Percentiles rank a stretch among this genome's conserved stretches.
Evolutionary conservation across 805 yeast species (phyloP).

Genomic region (Yarrowia porcina): DNA sequence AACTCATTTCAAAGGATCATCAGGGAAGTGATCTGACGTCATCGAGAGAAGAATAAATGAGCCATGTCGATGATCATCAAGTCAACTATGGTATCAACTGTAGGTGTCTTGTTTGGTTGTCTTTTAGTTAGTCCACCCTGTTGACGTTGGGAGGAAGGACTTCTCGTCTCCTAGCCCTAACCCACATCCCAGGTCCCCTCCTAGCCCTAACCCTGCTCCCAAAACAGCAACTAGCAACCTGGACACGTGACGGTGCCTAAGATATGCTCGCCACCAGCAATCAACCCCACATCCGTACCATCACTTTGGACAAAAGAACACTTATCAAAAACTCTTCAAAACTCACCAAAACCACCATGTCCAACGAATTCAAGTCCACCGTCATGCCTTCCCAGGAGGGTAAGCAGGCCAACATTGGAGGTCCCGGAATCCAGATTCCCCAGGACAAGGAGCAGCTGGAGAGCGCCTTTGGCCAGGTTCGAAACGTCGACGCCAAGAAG

Average conservation of each 20-base stretch:
- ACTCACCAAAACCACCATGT: background rate
- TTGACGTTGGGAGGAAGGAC: too few relatives aligned
- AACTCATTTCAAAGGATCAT: too few relatives aligned
- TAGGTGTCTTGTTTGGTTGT: background rate
- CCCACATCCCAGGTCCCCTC: too few relatives aligned
- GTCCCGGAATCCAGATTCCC: conserved; percentile 26
- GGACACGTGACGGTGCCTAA: background rate
- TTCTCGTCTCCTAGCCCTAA: too few relatives aligned
- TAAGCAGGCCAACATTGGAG: conserved; percentile 21
- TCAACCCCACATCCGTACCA: conserved; percentile 10
- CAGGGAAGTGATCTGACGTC: too few relatives aligned
- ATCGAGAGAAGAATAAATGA: too few relatives aligned
- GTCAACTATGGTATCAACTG: too few relatives aligned
- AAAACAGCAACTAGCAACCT: background rate
- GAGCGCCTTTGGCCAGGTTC: conserved; percentile 23
- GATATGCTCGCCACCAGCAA: conserved; percentile 22
- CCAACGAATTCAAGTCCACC: conserved; percentile 26
- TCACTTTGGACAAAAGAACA: too few relatives aligned
- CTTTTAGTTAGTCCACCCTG: too few relatives aligned
- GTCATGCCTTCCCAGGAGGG: conserved; percentile 26
- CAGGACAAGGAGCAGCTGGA: conserved; percentile 21
- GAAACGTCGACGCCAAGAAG: conserved; percentile 26
- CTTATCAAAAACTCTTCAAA: too few relatives aligned
- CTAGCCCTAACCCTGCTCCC: background rate
- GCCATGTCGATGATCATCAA: too few relatives aligned